A percentile compares a stretch with the other conserved stretches of the same genome.
Evolutionary conservation across 148 eudicot species (phyloP).

Genomic region (Pouteria glomerata): DNA sequence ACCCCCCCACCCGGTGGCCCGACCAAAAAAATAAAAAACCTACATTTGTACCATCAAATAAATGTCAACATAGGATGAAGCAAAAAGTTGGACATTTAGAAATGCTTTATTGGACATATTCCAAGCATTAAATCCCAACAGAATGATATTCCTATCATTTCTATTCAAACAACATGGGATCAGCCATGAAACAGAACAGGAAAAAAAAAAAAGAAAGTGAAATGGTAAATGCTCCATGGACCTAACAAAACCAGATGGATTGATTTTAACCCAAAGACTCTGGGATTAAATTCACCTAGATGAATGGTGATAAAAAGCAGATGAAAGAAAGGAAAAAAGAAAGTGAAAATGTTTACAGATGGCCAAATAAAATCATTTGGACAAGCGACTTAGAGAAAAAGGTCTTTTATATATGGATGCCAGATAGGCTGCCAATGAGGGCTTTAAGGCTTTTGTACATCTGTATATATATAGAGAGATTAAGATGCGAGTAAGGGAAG

Average conservation of each 20-base stretch:
- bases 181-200: neutral
- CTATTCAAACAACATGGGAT: neutral
- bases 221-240: neutral
- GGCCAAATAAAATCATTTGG: neutral
- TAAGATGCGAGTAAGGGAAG: no score
- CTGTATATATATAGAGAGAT: no score
- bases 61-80: neutral
- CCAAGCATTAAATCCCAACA: neutral
- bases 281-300: neutral
- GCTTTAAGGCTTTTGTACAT: no score
- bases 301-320: no score
- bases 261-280: neutral
- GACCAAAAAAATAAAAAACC: no score
- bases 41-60: neutral
- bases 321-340: neutral
- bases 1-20: no score
- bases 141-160: no score
- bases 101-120: neutral
- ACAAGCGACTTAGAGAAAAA: neutral
- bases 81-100: neutral
- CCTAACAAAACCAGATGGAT: no score
- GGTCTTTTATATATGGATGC: neutral
- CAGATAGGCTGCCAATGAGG: neutral
- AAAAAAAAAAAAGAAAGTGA: neutral
- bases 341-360: neutral